These are phyloP conservation scores for Cynanchum wilfordii DNA, from an alignment of 257 asterid genomes.

Conservation along the genomic window DNA sequence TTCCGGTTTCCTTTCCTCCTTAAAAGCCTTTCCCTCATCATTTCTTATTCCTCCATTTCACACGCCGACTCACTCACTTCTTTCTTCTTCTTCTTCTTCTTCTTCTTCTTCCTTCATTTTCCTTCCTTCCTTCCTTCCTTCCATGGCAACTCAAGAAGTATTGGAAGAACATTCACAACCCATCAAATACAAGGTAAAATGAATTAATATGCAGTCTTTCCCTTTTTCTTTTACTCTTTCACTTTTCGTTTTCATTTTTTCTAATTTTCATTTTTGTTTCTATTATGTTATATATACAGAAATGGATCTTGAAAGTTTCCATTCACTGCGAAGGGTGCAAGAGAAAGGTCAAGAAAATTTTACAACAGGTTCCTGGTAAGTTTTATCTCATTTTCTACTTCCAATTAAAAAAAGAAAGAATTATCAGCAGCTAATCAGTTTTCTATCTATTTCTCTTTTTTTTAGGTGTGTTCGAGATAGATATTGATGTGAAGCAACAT, in stretches of 20 bases:
- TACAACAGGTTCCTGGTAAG: slow-evolving; percentile 43
- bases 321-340: slow-evolving; percentile 80
- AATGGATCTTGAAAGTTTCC: slow-evolving; percentile 53
- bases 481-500: slow-evolving; percentile 58
- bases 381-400: background rate
- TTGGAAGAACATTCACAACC: slow-evolving; percentile 24
- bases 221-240: background rate
- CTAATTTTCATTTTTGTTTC: background rate
- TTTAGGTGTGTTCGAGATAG: slow-evolving; percentile 49
- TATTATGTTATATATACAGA: slow-evolving; percentile 26
- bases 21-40: slow-evolving; percentile 15
- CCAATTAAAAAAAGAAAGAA: no score
- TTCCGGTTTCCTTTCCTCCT: background rate
- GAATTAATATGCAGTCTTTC: no score
- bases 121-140: background rate
- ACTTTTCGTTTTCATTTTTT: background rate
- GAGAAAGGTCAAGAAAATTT: slow-evolving; percentile 56
- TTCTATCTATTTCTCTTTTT: background rate
- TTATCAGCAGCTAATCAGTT: background rate
- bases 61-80: background rate
- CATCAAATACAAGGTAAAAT: slow-evolving; percentile 37
- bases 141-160: slow-evolving; percentile 42
- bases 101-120: background rate
- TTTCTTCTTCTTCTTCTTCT: no score
- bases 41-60: slow-evolving; percentile 4